Conservation (phyloP, 805 yeast genomes). For the Isabelozyma gotoi region DNA sequence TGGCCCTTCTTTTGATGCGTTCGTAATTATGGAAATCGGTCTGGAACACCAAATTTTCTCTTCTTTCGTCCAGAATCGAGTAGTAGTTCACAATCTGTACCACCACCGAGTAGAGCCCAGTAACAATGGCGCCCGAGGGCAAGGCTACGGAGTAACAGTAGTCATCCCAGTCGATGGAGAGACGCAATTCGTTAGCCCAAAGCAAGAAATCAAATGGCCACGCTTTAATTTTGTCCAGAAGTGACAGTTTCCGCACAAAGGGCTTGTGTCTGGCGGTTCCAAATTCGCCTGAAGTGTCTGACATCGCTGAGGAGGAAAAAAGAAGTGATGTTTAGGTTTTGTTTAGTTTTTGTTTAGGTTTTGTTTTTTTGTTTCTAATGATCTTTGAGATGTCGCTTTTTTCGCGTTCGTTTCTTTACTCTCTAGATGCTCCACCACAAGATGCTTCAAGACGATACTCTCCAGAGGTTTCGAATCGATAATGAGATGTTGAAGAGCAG, state of each 20-base stretch:
- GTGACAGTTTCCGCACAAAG: conserved; percentile 25
- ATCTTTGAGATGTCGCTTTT: conserved; percentile 1
- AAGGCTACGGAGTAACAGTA: conserved; percentile 27
- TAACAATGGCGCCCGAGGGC: conserved; percentile 27
- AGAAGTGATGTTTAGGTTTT: background rate
- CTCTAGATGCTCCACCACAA: background rate
- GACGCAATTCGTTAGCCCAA: conserved; percentile 32
- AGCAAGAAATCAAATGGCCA: conserved; percentile 40
- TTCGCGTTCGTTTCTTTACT: background rate
- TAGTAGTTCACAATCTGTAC: conserved; percentile 24
- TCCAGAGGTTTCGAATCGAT: background rate
- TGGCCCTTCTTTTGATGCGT: conserved; percentile 17
- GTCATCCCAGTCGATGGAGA: conserved; percentile 44
- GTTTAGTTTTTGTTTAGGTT: background rate
- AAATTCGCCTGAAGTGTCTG: background rate
- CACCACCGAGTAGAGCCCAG: conserved; percentile 15
- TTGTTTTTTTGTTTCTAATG: background rate
- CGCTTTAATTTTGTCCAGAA: conserved; percentile 27
- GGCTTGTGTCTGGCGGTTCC: background rate
- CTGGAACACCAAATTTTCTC: conserved; percentile 33
- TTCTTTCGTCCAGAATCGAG: conserved; percentile 20
- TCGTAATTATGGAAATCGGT: conserved; percentile 36
- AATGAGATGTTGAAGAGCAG: conserved; percentile 8
- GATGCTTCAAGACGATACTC: conserved; percentile 1
- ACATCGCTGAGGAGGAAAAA: background rate